Conservation (phyloP, 306 rosid genomes). For the Mucuna pruriens region DNA sequence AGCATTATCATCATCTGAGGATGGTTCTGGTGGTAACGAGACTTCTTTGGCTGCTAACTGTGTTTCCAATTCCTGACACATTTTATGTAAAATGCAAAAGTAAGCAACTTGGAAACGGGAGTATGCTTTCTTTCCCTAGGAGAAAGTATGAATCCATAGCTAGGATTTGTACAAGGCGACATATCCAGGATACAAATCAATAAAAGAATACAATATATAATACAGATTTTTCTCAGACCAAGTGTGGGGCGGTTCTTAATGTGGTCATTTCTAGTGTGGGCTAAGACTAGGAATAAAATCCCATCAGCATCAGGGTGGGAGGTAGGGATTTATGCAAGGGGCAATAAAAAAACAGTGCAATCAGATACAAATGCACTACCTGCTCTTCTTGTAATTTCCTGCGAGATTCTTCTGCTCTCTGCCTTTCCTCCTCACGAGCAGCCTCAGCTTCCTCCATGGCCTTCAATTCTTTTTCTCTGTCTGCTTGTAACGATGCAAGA, state of each 20-base stretch:
- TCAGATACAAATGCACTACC: slow-evolving; percentile 51
- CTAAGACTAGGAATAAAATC: neutral
- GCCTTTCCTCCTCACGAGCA: slow-evolving; percentile 79
- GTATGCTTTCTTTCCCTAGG: neutral
- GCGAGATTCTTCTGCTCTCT: slow-evolving; percentile 74
- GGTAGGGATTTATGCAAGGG: neutral
- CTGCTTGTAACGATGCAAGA: slow-evolving; percentile 88
- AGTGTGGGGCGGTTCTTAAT: neutral
- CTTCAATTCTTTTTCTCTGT: slow-evolving; percentile 83
- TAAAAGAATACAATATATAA: neutral
- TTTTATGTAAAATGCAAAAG: slow-evolving; percentile 34
- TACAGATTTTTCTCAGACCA: neutral
- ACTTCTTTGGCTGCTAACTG: slow-evolving; percentile 78
- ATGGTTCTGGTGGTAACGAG: slow-evolving; percentile 82
- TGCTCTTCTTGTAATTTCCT: slow-evolving; percentile 79
- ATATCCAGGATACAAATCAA: neutral
- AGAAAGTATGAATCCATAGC: neutral
- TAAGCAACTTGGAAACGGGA: slow-evolving; percentile 32
- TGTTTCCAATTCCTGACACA: slow-evolving; percentile 81
- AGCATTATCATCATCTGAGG: slow-evolving; percentile 71
- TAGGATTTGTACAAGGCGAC: slow-evolving; percentile 17
- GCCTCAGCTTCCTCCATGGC: slow-evolving; percentile 83
- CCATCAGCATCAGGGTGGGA: neutral
- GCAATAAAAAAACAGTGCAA: neutral
- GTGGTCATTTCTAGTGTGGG: neutral